Evolutionary conservation across 169 alveolate species (phyloP).

Genomic region (Cryptosporidium ryanae): DNA sequence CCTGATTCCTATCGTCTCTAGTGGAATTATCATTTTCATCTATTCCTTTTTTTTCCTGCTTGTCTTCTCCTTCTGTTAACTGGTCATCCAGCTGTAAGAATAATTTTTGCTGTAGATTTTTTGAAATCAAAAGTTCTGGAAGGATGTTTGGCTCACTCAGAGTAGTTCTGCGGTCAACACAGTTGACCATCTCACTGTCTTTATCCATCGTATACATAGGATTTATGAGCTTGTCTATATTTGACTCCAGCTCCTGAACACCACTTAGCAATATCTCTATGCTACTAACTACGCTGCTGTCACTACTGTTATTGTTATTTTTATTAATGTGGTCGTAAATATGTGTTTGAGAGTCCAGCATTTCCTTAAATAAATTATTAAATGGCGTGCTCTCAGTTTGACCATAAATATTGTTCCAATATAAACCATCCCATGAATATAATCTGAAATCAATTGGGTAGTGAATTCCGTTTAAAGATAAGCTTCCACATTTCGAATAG

Average conservation of each 20-base stretch:
- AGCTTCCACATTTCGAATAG: conserved; percentile 55
- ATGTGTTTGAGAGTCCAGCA: conserved; percentile 1
- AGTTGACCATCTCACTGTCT: not conserved
- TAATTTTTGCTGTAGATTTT: not conserved
- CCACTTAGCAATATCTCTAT: conserved; percentile 12
- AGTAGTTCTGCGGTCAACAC: too few species aligned
- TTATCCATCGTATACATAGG: conserved; percentile 5
- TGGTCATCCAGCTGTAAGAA: not conserved
- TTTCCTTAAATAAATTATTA: conserved; percentile 9
- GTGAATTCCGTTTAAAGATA: conserved; percentile 50
- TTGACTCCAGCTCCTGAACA: conserved; percentile 28
- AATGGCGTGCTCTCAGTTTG: not conserved
- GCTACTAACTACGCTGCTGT: not conserved
- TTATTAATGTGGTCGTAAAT: conserved; percentile 4
- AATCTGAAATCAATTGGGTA: conserved; percentile 53
- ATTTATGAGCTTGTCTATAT: conserved; percentile 36
- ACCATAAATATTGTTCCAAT: conserved; percentile 34
- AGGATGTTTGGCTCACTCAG: not conserved
- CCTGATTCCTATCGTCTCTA: not conserved
- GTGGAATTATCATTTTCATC: not conserved
- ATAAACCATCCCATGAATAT: conserved; percentile 49
- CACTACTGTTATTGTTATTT: not conserved
- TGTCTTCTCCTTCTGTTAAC: not conserved
- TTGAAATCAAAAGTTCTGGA: not conserved
- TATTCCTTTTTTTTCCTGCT: not conserved